Percentiles rank a stretch among this genome's conserved stretches.
Conservation (phyloP, 2,329 filamentous ascomycete genomes). For the Ophiostoma tasmaniense region DNA sequence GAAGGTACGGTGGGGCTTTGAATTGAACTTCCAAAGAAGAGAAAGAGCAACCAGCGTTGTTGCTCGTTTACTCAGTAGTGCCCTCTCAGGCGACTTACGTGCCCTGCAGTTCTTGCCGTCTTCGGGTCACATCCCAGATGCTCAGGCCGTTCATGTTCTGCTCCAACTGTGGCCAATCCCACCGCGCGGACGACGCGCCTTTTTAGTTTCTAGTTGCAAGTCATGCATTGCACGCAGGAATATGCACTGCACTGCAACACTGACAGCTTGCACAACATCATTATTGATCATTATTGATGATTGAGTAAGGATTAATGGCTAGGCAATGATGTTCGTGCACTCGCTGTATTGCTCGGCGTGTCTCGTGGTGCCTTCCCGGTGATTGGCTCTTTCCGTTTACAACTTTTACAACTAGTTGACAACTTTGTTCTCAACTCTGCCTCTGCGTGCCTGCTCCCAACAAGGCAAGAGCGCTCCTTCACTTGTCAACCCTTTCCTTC, state of each 20-base stretch:
- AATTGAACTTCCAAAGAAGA: neutral
- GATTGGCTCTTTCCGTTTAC: neutral
- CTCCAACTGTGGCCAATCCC: neutral
- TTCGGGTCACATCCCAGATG: neutral
- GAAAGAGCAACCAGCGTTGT: neutral
- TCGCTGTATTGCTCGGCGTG: constrained; percentile 2
- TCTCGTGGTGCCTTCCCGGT: neutral
- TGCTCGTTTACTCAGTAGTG: neutral
- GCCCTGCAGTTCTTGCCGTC: neutral
- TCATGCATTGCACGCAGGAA: neutral
- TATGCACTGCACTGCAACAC: constrained; percentile 5
- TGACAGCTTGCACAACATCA: constrained; percentile 4
- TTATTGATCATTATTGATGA: neutral
- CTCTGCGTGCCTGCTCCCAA: too few species aligned
- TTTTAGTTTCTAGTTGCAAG: neutral
- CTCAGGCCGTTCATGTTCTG: neutral
- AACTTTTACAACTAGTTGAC: neutral
- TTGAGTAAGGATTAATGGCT: neutral
- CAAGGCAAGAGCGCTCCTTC: neutral
- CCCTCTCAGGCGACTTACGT: neutral
- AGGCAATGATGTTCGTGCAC: neutral
- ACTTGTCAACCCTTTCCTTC: neutral
- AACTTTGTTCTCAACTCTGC: neutral
- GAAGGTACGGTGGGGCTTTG: neutral
- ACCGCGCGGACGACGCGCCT: neutral